Base-by-base conservation (phyloP, 108 stramenopile genomes). In the Cyclotella sp. region DNA sequence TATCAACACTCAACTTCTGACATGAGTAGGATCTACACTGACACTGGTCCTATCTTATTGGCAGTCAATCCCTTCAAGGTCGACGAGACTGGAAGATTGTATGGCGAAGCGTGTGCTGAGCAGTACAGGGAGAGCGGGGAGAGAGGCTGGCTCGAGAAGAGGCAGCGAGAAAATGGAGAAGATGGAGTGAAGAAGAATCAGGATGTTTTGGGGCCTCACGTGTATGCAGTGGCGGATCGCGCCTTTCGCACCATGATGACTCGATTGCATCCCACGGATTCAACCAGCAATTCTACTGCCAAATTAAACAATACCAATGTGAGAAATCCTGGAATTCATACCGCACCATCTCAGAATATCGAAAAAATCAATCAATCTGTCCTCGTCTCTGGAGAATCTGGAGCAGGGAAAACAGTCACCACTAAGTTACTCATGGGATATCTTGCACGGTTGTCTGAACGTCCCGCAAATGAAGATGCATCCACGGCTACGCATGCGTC, bases 401-500 rank as follows among this genome's bases (percentile, higher is more conserved):
- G 92, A 0, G 87, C 89, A 13, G 87, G 87, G 0, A 91, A 91
- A 63, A 91, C 90, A 0, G 90, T 86, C 13, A 84, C 86, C 0
- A 86, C 90, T 22, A 91, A 96, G 71, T 70, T 82, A 51, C 68
- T 89, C 63, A 89, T 96, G 87, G 82, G 81, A 47, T 96, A 91
- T 70, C 68, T 96, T 12, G 85, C 88, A 11, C 75, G 70, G 45
- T 74, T 86, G 30, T 81, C 82, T 9, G 79, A 88, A 55, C 72
- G 81, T 41, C 57, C 74, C 21, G 18, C 53, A 40, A 41, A 59
- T 11, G 22, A 19, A 4, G 16, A 40, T 49, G 21, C 45, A 16
- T 21, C 46, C 68, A 62, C 15, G 13, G 10, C 64, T 27, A 46
- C 64, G 18, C 28, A 0, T 3, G 18, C 39, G 42, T 14, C 54